Base-by-base conservation (phyloP, 495 filamentous ascomycete species). In the Sabuloglossum arenarium region DNA sequence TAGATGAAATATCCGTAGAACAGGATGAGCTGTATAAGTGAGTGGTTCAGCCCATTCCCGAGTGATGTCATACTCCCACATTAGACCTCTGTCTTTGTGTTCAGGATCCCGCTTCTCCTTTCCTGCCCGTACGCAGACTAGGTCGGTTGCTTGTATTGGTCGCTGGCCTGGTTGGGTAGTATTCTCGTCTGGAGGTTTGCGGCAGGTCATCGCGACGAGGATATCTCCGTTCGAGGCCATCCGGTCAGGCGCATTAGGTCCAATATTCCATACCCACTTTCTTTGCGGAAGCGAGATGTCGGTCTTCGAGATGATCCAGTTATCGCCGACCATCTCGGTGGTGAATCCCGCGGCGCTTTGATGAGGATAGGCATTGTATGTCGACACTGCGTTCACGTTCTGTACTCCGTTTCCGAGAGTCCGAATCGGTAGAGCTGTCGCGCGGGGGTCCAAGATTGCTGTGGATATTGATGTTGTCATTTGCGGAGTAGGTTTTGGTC, bases 1-100 rank as follows among this genome's bases (percentile, higher is more conserved):
- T 28, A 65, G 47, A 58, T 65, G 63, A 37, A 65, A 65, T 56
- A 65, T 65, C 29, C 64, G 64, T 8, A 65, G 21, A 52, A 65
- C 62, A 11, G 63, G 62, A 50, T 60, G 64, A 30, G 61, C 59
- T 21, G 54, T 58, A 60, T 65, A 65, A 23, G 39, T 10, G 8
- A 9, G 19, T 34, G 62, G 58, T 42, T 65, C 63, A 19, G 45
- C 56, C 63, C 63, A 65, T 21, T 62, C 56, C 23, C 11, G 52
- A 23, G 45, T 51, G 49, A 64, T 56, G 46, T 65, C 58, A 37
- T 65, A 65, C 39, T 65, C 62, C 63, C 63, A 65, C 46, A 64
- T 21, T 19, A 63, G 51, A 28, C 54, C 62, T 14, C 62, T 64
- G 54, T 47, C 31, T 58, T 53, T 3, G 24, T 52, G 16, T 12